phyloP scores from a whole-genome alignment of 257 asterid species.

The Jaltomata sinuosa region DNA sequence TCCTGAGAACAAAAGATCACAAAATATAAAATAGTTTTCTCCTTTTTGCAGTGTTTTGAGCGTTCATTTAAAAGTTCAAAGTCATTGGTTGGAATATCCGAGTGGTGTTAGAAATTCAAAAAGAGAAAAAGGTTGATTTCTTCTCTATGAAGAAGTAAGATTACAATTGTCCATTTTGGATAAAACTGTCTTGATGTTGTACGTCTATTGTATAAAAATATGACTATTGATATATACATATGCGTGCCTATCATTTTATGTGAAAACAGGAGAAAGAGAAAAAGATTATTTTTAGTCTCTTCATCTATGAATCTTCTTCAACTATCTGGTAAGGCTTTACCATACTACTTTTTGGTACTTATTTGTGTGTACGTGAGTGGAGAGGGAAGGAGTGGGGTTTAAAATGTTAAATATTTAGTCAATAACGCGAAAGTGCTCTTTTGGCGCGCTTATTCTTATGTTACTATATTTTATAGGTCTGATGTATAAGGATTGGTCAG shows the following conservation, averaged over 20 bases:
- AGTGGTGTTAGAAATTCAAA: slow-evolving; percentile 86
- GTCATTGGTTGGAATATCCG: slow-evolving; percentile 87
- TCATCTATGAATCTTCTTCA: too few relatives aligned
- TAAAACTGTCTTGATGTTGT: neutral
- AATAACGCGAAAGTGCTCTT: too few relatives aligned
- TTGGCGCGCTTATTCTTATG: too few relatives aligned
- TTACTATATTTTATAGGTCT: too few relatives aligned
- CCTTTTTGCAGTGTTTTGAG: slow-evolving; percentile 63
- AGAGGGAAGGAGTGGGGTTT: too few relatives aligned
- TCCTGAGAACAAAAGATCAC: neutral
- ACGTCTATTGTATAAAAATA: neutral
- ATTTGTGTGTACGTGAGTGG: too few relatives aligned
- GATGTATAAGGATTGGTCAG: too few relatives aligned
- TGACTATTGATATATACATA: neutral
- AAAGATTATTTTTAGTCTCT: too few relatives aligned
- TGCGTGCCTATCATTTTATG: neutral
- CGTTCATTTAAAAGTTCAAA: slow-evolving; percentile 86
- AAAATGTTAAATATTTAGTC: too few relatives aligned
- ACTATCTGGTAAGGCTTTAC: too few relatives aligned
- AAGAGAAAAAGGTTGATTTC: slow-evolving; percentile 68
- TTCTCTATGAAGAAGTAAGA: neutral
- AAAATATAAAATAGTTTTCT: neutral
- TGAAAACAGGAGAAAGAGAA: too few relatives aligned
- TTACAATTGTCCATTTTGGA: neutral
- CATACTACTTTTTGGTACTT: too few relatives aligned